These are phyloP conservation scores for Phialemoniopsis sp. DNA, from an alignment of 2,329 filamentous ascomycete species.

Conservation along the genomic window DNA sequence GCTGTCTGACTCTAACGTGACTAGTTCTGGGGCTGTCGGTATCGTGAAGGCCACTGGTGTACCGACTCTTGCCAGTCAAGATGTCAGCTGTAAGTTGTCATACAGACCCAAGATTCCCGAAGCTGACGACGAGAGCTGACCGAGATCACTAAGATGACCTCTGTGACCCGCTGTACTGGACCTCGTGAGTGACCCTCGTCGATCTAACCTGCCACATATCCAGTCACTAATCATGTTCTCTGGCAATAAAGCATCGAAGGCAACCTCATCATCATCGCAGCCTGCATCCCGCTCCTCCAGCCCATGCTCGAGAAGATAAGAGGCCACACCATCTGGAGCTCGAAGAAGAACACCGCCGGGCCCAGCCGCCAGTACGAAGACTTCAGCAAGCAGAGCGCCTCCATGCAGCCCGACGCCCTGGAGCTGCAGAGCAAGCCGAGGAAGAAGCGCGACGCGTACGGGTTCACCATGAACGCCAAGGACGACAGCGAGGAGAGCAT, in stretches of 20 bases:
- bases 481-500: slow-evolving; percentile 2
- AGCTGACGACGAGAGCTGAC: no score
- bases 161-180: no score
- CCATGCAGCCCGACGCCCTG: neutral
- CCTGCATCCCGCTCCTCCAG: slow-evolving; percentile 20
- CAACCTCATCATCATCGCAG: slow-evolving; percentile 20
- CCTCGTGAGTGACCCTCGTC: neutral
- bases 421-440: neutral
- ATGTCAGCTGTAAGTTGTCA: no score
- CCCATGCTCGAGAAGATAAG: slow-evolving; percentile 16
- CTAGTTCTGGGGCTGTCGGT: no score
- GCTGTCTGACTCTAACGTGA: no score
- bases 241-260: slow-evolving; percentile 15
- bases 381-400: slow-evolving; percentile 1
- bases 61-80: no score
- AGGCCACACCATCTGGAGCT: slow-evolving; percentile 6
- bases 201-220: neutral
- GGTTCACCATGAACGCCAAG: slow-evolving; percentile 2
- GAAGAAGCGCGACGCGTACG: slow-evolving; percentile 3
- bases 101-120: no score
- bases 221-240: neutral
- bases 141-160: no score
- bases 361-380: slow-evolving; percentile 1
- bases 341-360: neutral
- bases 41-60: no score